Base-by-base conservation (phyloP, 2,329 filamentous ascomycete species). In the Botrytis byssoidea region DNA sequence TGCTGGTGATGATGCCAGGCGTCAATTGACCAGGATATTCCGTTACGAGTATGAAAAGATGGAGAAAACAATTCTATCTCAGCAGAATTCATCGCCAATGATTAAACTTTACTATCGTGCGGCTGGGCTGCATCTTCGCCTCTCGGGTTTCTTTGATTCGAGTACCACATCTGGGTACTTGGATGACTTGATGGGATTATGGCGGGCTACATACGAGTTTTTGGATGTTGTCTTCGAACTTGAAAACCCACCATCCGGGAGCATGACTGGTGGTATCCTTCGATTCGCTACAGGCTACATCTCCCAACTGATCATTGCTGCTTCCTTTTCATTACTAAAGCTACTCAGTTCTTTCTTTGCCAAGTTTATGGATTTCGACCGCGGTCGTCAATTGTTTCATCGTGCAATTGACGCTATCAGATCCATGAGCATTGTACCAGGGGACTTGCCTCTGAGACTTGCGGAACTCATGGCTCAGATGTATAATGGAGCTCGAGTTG, bases 381-480 rank as follows among this genome's bases (percentile, higher is more conserved):
- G 89, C 9, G 91, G 91, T 20, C 88, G 91, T 37, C 87, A 85
- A 7, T 87, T 93, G 18, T 94, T 95, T 79, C 88, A 93, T 77
- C 86, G 88, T 63, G 92, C 92, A 1, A 91, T 95, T 70, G 86
- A 87, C 63, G 89, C 90, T 7, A 90, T 95, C 67, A 87, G 93
- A 48, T 87, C 88, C 70, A 92, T 93, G 66, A 94, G 92, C 76
- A 91, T 95, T 29, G 88, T 91, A 61, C 88, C 91, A 75, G 95
- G 95, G 79, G 93, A 96, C 79, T 86, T 96, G 18, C 90, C 93
- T 71, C 93, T 92, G 86, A 88, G 93, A 46, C 85, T 95, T 74
- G 92, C 92, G 3, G 93, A 95, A 83, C 87, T 96, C n/a, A 92
- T 95, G 86, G 92, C 93, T 9, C 93, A 95, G 83, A 91, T 96